These are phyloP conservation scores for Amaranthus palmeri DNA, from an alignment of 148 eudicot species.

Conservation along the genomic window DNA sequence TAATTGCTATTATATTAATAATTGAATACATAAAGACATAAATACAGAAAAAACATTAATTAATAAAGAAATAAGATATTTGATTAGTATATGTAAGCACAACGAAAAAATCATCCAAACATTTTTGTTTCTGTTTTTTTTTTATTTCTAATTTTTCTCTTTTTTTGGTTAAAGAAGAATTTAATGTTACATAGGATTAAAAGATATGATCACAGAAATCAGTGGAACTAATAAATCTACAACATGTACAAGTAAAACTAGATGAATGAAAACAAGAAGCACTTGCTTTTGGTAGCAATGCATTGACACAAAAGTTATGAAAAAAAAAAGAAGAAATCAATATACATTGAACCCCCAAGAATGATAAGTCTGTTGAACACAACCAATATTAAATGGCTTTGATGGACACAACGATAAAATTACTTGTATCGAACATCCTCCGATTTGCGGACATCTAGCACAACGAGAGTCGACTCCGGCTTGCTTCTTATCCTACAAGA, in stretches of 20 bases:
- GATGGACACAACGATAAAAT: constrained; percentile 8
- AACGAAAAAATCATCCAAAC: constrained; percentile 3
- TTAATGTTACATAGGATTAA: constrained; percentile 39
- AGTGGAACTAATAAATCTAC: constrained; percentile 40
- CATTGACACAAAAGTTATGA: constrained; percentile 3
- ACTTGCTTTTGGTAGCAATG: constrained; percentile 29
- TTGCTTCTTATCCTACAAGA: constrained; percentile 24
- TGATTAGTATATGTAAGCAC: neutral
- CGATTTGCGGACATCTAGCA: constrained; percentile 19
- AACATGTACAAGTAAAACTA: constrained; percentile 62
- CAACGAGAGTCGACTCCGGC: constrained; percentile 6
- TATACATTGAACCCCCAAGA: constrained; percentile 25
- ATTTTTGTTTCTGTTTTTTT: constrained; percentile 18
- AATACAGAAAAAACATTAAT: no score
- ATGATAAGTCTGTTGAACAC: constrained; percentile 18
- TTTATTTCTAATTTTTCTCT: constrained; percentile 24
- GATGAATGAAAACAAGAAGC: constrained; percentile 36
- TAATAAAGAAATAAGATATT: neutral
- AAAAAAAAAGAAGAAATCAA: constrained; percentile 9
- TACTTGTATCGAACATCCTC: constrained; percentile 21
- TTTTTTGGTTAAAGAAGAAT: constrained; percentile 28
- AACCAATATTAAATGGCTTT: constrained; percentile 21
- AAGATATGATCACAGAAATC: constrained; percentile 35
- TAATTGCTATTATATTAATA: no score
- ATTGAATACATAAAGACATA: no score